A percentile compares a stretch with the other conserved stretches of the same genome.
phyloP scores from a whole-genome alignment of 2,329 filamentous ascomycete species.

The Cryphonectria japonica region DNA sequence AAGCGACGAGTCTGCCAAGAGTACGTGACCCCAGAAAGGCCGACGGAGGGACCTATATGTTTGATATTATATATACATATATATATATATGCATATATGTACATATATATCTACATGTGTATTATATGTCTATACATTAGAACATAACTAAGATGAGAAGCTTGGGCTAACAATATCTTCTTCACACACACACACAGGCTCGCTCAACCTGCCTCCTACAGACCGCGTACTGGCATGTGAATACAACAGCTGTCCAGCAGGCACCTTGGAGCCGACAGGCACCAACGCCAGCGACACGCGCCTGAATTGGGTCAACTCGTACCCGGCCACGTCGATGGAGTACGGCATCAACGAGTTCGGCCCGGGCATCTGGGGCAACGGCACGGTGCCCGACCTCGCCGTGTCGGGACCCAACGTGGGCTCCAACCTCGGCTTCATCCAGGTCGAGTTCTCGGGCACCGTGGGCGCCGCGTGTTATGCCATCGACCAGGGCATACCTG shows the following conservation, averaged over 20 bases:
- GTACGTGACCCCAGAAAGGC: slow-evolving; percentile 42
- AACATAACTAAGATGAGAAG: slow-evolving; percentile 7
- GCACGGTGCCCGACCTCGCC: slow-evolving; percentile 61
- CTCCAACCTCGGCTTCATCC: slow-evolving; percentile 57
- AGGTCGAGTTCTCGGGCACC: slow-evolving; percentile 65
- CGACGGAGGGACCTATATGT: too few relatives aligned
- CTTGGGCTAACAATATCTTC: not conserved
- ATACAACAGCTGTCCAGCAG: slow-evolving; percentile 63
- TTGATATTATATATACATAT: not conserved
- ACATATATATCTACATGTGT: too few relatives aligned
- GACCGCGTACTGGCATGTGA: slow-evolving; percentile 57
- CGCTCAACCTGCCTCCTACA: slow-evolving; percentile 51
- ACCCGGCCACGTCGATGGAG: slow-evolving; percentile 66
- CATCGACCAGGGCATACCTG: slow-evolving; percentile 59
- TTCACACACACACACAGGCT: slow-evolving; percentile 47
- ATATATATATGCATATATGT: not conserved
- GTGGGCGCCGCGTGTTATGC: slow-evolving; percentile 68
- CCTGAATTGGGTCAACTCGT: slow-evolving; percentile 75
- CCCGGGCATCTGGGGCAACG: slow-evolving; percentile 55
- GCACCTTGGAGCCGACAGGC: slow-evolving; percentile 57
- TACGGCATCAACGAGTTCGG: slow-evolving; percentile 63
- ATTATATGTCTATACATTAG: not conserved
- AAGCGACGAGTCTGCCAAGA: slow-evolving; percentile 65
- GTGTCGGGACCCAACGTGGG: slow-evolving; percentile 66
- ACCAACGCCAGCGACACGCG: slow-evolving; percentile 59